Evolutionary conservation across 129 eudicot species (phyloP), one percentile per base, ranked within the genome.

Genomic region (Artemisia tridentata): DNA sequence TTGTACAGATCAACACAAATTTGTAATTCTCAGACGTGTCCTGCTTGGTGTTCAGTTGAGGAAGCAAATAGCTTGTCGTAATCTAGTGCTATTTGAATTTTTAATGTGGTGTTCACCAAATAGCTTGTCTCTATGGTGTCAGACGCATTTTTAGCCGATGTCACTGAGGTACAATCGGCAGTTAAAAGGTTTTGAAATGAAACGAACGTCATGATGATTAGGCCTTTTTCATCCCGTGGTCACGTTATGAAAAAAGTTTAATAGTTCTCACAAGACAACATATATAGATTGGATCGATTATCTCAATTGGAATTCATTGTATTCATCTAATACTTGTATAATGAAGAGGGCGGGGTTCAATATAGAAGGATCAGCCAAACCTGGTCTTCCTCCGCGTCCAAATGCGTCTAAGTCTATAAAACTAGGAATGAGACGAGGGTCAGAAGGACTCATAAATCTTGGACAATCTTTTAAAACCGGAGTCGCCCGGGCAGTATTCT

Each of bases 401-500:
- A 68, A 82, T 1, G 77, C 98, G 66, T 81, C 98, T 11, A 89
- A 78, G 75, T 85, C 96, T 23, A 65, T 89, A 49, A 80, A 80
- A 47, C 12, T 85, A 12, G 96, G 95, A 67, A 63, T 89, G 84
- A 79, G 76, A 80, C 79, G 83, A 84, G 87, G 98, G 25, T 83
- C 91, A 5, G 90, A 87, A 80, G 98, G 96, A 14, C 91, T 93
- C 41, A 80, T 80, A 61, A 89, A 86, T 1, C 54, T 92, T 14
- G 91, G 95, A 2, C 82, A 88, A 48, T 77, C 88, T 45, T 75
- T 93, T 25, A 86, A 64, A 77, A 83, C 91, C 3, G 92, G 90
- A 46, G 92, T 93, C 23, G 78, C 87, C 15, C 76, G 88, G 7
- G 95, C 92, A 27, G 96, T 93, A 1, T 93, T 93, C 47, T 88